A percentile compares a stretch with the other conserved stretches of the same genome.
These are phyloP conservation scores for Stagonosporopsis tanaceti DNA, from an alignment of 2,329 filamentous ascomycete genomes.

Conservation along the genomic window DNA sequence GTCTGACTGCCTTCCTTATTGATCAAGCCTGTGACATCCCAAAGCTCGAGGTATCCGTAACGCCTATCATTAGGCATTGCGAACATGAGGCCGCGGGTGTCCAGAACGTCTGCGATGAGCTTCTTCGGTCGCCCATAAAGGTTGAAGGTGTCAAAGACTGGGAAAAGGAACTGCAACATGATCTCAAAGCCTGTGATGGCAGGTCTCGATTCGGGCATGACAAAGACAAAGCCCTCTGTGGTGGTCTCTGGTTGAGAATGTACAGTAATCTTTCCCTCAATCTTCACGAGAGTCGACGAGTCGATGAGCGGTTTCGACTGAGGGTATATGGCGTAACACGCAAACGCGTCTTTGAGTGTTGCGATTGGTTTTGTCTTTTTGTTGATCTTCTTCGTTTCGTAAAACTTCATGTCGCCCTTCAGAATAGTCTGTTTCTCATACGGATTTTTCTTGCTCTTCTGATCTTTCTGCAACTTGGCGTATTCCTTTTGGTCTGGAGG, in stretches of 20 bases:
- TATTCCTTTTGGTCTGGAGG: slow-evolving; percentile 94
- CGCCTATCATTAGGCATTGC: slow-evolving; percentile 89
- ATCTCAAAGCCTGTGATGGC: slow-evolving; percentile 95
- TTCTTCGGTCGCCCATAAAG: slow-evolving; percentile 89
- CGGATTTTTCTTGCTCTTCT: slow-evolving; percentile 77
- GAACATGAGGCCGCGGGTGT: slow-evolving; percentile 94
- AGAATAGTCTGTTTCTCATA: slow-evolving; percentile 80
- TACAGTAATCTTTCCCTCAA: slow-evolving; percentile 89
- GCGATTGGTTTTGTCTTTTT: slow-evolving; percentile 93
- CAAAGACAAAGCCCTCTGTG: slow-evolving; percentile 93
- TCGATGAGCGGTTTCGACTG: slow-evolving; percentile 94
- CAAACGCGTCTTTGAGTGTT: slow-evolving; percentile 87
- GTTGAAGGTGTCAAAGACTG: slow-evolving; percentile 89
- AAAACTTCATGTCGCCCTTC: slow-evolving; percentile 94
- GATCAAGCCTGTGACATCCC: slow-evolving; percentile 84
- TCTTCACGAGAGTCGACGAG: slow-evolving; percentile 90
- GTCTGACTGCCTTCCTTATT: slow-evolving; percentile 75
- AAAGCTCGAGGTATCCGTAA: slow-evolving; percentile 88
- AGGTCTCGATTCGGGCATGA: slow-evolving; percentile 95
- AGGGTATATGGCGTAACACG: slow-evolving; percentile 94
- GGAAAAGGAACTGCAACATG: slow-evolving; percentile 90
- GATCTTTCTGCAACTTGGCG: slow-evolving; percentile 80
- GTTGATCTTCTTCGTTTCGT: slow-evolving; percentile 86
- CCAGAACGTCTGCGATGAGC: slow-evolving; percentile 85
- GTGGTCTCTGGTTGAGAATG: slow-evolving; percentile 79